Evolutionary conservation across 352 stramenopile species (phyloP).

Genomic region (Pythium brassicae): DNA sequence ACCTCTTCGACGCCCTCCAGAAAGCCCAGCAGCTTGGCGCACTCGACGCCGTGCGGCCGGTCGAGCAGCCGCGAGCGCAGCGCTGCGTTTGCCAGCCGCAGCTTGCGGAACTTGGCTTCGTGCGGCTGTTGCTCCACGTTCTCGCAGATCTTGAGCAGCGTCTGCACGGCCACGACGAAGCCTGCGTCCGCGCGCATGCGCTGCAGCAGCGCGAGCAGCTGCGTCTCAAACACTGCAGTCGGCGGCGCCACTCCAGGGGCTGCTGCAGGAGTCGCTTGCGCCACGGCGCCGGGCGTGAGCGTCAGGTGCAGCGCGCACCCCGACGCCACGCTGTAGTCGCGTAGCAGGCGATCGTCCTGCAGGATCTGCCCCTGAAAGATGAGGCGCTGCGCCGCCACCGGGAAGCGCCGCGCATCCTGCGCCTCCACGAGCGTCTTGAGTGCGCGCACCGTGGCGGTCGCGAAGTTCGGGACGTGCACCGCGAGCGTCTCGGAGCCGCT

Average conservation of each 20-base stretch:
- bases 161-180: slow-evolving; percentile 50
- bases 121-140: slow-evolving; percentile 71
- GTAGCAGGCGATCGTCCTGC: slow-evolving; percentile 60
- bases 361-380: slow-evolving; percentile 88
- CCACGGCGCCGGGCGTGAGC: slow-evolving; percentile 25
- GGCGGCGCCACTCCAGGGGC: slow-evolving; percentile 4
- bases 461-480: slow-evolving; percentile 34
- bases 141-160: slow-evolving; percentile 77
- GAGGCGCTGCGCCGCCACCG: slow-evolving; percentile 63
- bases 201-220: slow-evolving; percentile 47
- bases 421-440: slow-evolving; percentile 69
- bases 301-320: slow-evolving; percentile 77
- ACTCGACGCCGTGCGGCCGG: slow-evolving; percentile 46
- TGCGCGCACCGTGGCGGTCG: slow-evolving; percentile 39
- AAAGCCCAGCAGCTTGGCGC: slow-evolving; percentile 64
- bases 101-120: slow-evolving; percentile 77
- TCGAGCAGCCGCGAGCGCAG: slow-evolving; percentile 64
- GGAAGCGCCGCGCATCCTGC: slow-evolving; percentile 52
- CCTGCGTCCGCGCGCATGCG: slow-evolving; percentile 49
- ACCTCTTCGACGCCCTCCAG: slow-evolving; percentile 65
- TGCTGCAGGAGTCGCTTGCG: slow-evolving; percentile 16
- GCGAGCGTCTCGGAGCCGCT: slow-evolving; percentile 51
- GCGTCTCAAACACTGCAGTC: slow-evolving; percentile 11
- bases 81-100: slow-evolving; percentile 65
- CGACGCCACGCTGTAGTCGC: slow-evolving; percentile 54